Percentiles rank a stretch among this genome's conserved stretches.
phyloP scores from a whole-genome alignment of 768 basidiomycete genomes.

The Sarcodon sp. region DNA sequence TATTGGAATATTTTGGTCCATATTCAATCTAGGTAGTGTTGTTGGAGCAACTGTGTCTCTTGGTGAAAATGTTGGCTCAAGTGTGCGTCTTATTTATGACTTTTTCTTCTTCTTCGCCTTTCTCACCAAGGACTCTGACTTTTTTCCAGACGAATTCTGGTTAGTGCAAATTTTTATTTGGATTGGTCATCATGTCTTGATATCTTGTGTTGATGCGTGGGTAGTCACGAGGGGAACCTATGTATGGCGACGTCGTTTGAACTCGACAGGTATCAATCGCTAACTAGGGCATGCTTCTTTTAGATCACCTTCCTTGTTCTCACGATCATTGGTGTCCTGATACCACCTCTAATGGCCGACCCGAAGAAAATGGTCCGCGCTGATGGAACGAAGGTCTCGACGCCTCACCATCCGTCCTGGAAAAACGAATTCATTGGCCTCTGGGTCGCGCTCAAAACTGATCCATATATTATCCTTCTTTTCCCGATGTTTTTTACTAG shows the following conservation, averaged over 20 bases:
- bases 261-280: not conserved
- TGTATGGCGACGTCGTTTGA: conserved; percentile 25
- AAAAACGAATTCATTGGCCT: conserved; percentile 61
- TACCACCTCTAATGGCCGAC: conserved; percentile 61
- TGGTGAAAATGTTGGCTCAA: conserved; percentile 54
- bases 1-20: conserved; percentile 74
- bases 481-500: conserved; percentile 82
- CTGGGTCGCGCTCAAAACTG: conserved; percentile 52
- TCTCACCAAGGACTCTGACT: not conserved
- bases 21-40: conserved; percentile 75
- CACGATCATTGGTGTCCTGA: conserved; percentile 50
- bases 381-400: conserved; percentile 56
- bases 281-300: conserved; percentile 1
- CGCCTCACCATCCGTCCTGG: conserved; percentile 64
- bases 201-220: not conserved
- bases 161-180: conserved; percentile 9
- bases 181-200: not conserved
- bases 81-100: conserved; percentile 22
- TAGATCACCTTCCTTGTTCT: conserved; percentile 70
- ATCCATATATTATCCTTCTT: conserved; percentile 59
- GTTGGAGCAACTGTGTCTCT: conserved; percentile 68
- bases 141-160: conserved; percentile 15
- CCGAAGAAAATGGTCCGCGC: conserved; percentile 63
- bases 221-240: conserved; percentile 65
- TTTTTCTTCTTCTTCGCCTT: not conserved